phyloP scores from a whole-genome alignment of 2,329 filamentous ascomycete species.

The Monosporascus cannonballus region DNA sequence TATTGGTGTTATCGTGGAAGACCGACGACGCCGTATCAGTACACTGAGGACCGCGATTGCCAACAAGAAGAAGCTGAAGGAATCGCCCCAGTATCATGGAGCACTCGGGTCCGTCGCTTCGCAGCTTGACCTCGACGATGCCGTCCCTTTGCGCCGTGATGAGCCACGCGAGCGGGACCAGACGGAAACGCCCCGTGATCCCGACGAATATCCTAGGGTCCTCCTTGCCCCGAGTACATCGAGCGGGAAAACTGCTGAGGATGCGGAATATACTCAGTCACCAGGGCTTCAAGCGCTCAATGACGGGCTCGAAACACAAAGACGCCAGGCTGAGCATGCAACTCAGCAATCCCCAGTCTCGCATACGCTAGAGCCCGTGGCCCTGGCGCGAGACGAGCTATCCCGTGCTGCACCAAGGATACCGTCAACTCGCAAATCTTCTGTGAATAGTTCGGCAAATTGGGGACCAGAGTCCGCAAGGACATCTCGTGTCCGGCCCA shows the following conservation, averaged over 20 bases:
- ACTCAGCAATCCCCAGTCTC: background rate
- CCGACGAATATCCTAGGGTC: background rate
- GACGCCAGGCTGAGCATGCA: background rate
- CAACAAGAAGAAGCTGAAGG: slow-evolving; percentile 47
- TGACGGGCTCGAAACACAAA: background rate
- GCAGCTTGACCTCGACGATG: slow-evolving; percentile 11
- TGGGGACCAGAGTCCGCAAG: background rate
- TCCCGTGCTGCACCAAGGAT: no score
- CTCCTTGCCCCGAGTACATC: background rate
- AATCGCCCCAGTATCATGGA: slow-evolving; percentile 26
- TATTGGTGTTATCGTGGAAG: slow-evolving; percentile 48
- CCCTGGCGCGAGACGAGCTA: background rate
- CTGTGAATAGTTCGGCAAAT: background rate
- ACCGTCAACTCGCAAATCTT: background rate
- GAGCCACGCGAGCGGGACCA: slow-evolving; percentile 15
- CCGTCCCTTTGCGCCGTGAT: background rate
- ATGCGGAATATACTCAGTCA: background rate
- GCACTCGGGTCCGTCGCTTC: slow-evolving; percentile 7
- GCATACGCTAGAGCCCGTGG: background rate
- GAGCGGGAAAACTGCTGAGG: background rate
- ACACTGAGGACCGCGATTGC: slow-evolving; percentile 43
- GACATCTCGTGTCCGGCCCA: background rate
- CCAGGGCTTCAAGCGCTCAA: background rate
- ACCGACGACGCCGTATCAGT: slow-evolving; percentile 49
- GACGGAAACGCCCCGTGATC: background rate